Percentiles rank a stretch among this genome's conserved stretches.
These are phyloP conservation scores for Xylariaceae sp. DNA, from an alignment of 2,329 filamentous ascomycete genomes.

Conservation along the genomic window DNA sequence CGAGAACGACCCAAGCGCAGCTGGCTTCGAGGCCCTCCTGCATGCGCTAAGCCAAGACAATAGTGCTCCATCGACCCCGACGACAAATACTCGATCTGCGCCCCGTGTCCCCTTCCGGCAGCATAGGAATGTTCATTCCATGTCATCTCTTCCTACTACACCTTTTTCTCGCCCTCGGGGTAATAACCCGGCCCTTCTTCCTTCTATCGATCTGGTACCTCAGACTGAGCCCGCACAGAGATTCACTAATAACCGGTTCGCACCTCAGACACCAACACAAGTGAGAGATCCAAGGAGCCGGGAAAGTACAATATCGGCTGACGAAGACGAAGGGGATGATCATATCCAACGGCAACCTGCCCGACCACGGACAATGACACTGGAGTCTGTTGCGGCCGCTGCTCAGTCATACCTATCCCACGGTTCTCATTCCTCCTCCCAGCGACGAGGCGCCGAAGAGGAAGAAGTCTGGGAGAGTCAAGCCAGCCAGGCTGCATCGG, in stretches of 20 bases:
- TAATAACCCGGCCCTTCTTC: conserved; percentile 51
- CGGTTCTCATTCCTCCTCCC: conserved; percentile 22
- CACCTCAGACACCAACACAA: conserved; percentile 42
- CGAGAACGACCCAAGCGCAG: conserved; percentile 52
- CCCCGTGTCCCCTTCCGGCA: conserved; percentile 58
- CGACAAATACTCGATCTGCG: conserved; percentile 41
- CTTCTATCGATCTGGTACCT: conserved; percentile 59
- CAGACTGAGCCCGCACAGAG: conserved; percentile 51
- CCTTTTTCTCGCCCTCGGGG: conserved; percentile 54
- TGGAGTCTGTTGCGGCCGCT: conserved; percentile 50
- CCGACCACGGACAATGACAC: conserved; percentile 47
- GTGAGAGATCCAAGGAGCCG: conserved; percentile 63
- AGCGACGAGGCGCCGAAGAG: conserved; percentile 41
- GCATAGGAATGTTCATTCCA: conserved; percentile 71
- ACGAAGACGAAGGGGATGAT: conserved; percentile 56
- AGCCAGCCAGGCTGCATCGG: conserved; percentile 72
- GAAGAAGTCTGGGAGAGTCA: conserved; percentile 69
- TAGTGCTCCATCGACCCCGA: conserved; percentile 70
- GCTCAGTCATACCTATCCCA: conserved; percentile 36
- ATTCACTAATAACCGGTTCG: conserved; percentile 33
- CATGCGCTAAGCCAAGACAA: conserved; percentile 76
- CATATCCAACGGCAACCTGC: no score
- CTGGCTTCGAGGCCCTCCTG: conserved; percentile 72
- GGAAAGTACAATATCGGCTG: conserved; percentile 79
- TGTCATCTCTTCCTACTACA: conserved; percentile 80